Evolutionary conservation across 257 asterid genomes (phyloP).

Genomic region (Solanum piurae): DNA sequence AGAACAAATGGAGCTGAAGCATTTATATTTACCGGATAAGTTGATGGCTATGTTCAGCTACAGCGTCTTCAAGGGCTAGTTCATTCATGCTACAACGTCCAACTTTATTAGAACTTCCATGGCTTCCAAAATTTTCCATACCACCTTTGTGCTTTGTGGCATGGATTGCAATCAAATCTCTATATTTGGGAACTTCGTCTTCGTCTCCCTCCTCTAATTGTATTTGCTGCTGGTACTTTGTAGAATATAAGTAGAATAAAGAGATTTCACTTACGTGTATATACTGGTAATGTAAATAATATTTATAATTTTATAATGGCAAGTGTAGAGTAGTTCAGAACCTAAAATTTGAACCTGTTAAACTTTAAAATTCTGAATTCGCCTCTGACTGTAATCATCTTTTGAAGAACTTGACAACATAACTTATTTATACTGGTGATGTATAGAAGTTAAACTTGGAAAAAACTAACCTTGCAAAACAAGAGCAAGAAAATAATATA

Average conservation of each 20-base stretch:
- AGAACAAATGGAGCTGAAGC: not conserved
- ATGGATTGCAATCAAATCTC: constrained; percentile 13
- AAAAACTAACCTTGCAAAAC: not conserved
- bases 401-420: not conserved
- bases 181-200: constrained; percentile 5
- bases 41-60: not conserved
- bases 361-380: not conserved
- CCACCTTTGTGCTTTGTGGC: constrained; percentile 14
- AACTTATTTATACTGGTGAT: not conserved
- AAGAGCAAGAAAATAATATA: not conserved
- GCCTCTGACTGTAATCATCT: not conserved
- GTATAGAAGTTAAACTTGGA: not conserved
- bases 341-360: not conserved
- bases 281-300: not conserved
- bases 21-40: constrained; percentile 6
- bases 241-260: not conserved
- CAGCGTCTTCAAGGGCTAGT: constrained; percentile 4
- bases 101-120: constrained; percentile 2
- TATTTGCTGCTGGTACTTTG: not conserved
- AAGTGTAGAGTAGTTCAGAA: not conserved
- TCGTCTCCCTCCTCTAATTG: not conserved
- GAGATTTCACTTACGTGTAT: not conserved
- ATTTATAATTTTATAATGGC: not conserved
- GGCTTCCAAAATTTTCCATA: not conserved
- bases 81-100: constrained; percentile 23